A percentile compares a stretch with the other conserved stretches of the same genome.
These are phyloP conservation scores for Candida broadrunensis DNA, from an alignment of 805 yeast species.

Conservation along the genomic window DNA sequence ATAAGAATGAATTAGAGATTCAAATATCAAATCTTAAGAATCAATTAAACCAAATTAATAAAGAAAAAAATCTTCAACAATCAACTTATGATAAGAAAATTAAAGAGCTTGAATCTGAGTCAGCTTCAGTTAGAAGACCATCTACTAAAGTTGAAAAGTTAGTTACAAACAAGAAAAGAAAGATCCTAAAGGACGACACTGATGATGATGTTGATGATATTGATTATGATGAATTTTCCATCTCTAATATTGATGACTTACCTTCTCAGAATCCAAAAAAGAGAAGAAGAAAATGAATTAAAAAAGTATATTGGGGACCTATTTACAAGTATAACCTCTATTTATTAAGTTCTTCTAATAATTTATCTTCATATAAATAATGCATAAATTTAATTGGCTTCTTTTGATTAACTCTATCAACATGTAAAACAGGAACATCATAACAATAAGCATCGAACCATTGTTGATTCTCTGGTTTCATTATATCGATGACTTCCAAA, in stretches of 20 bases:
- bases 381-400: conserved; percentile 67
- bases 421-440: conserved; percentile 77
- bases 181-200: background rate
- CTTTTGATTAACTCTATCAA: conserved; percentile 46
- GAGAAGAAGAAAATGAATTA: background rate
- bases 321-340: conserved; percentile 6
- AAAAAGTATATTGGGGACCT: too few relatives aligned
- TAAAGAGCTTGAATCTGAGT: background rate
- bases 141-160: background rate
- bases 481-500: conserved; percentile 53
- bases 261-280: background rate
- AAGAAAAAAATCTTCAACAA: background rate
- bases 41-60: background rate
- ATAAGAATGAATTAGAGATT: conserved; percentile 3
- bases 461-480: conserved; percentile 51
- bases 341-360: conserved; percentile 49
- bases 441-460: conserved; percentile 75
- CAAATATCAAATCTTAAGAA: background rate
- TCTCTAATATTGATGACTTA: conserved; percentile 1
- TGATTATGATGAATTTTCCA: background rate
- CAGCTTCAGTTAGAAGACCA: background rate
- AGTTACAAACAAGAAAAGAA: background rate
- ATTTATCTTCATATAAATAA: conserved; percentile 52
- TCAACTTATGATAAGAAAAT: background rate
- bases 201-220: background rate